These are phyloP conservation scores for Coccomyxa subellipsoidea DNA, from an alignment of 163 green algal species.

Conservation along the genomic window DNA sequence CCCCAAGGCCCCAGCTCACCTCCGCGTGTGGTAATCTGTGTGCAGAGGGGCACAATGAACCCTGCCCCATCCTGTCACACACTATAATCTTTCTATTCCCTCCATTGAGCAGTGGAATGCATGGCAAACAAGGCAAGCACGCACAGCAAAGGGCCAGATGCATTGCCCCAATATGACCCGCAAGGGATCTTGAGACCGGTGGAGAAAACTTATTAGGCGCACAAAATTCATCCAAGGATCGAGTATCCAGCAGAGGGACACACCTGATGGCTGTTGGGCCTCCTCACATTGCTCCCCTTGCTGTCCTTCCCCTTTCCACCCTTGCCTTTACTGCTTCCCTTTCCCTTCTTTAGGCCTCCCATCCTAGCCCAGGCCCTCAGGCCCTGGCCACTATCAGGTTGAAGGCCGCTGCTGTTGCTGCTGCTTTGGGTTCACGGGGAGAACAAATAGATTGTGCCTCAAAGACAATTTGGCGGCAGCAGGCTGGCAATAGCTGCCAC, in stretches of 20 bases:
- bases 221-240: too few species aligned
- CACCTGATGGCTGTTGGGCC: constrained; percentile 9
- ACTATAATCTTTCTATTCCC: too few species aligned
- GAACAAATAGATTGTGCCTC: not conserved
- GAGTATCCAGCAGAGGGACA: not conserved
- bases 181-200: too few species aligned
- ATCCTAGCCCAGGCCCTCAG: not conserved
- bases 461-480: not conserved
- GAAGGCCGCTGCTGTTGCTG: not conserved
- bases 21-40: too few species aligned
- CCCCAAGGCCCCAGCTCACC: too few species aligned
- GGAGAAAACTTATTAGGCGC: too few species aligned
- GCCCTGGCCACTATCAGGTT: not conserved
- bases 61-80: too few species aligned
- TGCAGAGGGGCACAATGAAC: too few species aligned
- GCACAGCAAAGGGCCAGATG: too few species aligned
- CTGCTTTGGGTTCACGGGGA: not conserved
- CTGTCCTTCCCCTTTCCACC: constrained; percentile 26
- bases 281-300: constrained; percentile 21
- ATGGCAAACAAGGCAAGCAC: too few species aligned
- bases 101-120: too few species aligned
- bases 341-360: constrained; percentile 7
- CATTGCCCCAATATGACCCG: too few species aligned
- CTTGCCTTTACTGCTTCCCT: constrained; percentile 17
- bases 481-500: not conserved